Base-by-base conservation (phyloP, 2,329 filamentous ascomycete species). In the Dendryphion nanum region DNA sequence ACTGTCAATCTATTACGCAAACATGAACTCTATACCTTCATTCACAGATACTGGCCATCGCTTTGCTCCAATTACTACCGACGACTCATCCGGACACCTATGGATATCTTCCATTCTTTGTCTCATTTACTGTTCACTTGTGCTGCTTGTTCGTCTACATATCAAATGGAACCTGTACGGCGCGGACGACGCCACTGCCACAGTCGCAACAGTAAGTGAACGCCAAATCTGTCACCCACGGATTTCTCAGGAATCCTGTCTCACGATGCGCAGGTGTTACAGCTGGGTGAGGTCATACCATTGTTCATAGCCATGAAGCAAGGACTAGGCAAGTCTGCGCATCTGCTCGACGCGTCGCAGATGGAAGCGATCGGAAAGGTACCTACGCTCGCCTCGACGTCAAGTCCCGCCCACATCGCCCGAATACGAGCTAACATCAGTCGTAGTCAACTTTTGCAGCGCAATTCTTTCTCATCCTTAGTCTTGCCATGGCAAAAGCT, bases 401-500 rank as follows among this genome's bases (percentile, higher is more conserved):
- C n/a, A n/a, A n/a, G n/a, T n/a, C n/a, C n/a, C n/a, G n/a, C n/a
- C n/a, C n/a, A n/a, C 13, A 14, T 33, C 13, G 19, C 18, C 30
- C 7, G 14, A 8, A 30, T 21, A 17, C 12, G 5, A 50, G n/a
- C n/a, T n/a, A n/a, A n/a, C n/a, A n/a, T n/a, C n/a, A n/a, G n/a
- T n/a, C n/a, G n/a, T 26, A 41, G 29, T 30, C 48, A 4, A 51
- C 55, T 5, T 47, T 59, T 32, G 49, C 50, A 10, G 50, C 50
- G 17, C 44, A 53, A 24, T 45, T 57, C 13, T 40, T 61, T 18
- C 50, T 59, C 37, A 50, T 62, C 18, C 16, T 50, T 8, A 35
- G 50, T 6, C 33, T 59, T 14, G 47, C 42, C 12, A 40, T 56
- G 19, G 50, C 57, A 18, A 62, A 62, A 41, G 40, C 45, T 38